Evolutionary conservation across 176 grass and related monocot genomes (phyloP), one percentile per base, ranked within the genome.

Genomic region (Oryza punctata): DNA sequence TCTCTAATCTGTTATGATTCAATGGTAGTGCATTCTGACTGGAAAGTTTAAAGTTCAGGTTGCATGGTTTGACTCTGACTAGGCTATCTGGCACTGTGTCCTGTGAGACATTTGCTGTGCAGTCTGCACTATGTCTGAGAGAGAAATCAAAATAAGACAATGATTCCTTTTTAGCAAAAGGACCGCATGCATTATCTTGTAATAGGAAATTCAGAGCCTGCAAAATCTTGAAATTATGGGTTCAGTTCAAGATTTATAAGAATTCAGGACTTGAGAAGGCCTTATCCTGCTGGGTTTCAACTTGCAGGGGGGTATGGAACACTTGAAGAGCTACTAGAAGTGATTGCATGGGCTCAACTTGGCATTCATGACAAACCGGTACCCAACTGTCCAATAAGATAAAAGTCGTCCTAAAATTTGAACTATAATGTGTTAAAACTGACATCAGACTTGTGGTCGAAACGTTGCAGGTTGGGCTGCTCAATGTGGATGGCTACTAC

Each of bases 321-420:
- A 60, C 85, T 87, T 63, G 85, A 87, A 87, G 85, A 87, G 47
- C 33, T 87, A 14, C 85, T 87, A 23, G 85, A 87, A 76, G 78
- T 76, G 50, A 82, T 82, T 47, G 65, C 85, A 64, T 87, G 85
- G 85, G 85, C 78, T 77, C 85, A 87, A 77, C 78, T 87, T 52
- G 85, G 85, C 45, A 87, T 87, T 21, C 85, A 87, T 69, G 78
- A 87, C 47, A 87, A 87, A 67, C 85, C 85, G 72, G 85, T 87
- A 77, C 47, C 6, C 67, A 63, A 28, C 26, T 1, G 0, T 66
- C 10, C 29, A 13, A 60, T 21, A 60, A 23, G 54, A 60, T 60
- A 60, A 18, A 54, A 54, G 6, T 60, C 1, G 54, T 60, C 54
- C 54, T 23, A 23, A 60, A 57, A 60, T 10, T 60, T 3, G 19